These are phyloP conservation scores for Ephemerocybe angulata DNA, from an alignment of 768 basidiomycete genomes.

Conservation along the genomic window DNA sequence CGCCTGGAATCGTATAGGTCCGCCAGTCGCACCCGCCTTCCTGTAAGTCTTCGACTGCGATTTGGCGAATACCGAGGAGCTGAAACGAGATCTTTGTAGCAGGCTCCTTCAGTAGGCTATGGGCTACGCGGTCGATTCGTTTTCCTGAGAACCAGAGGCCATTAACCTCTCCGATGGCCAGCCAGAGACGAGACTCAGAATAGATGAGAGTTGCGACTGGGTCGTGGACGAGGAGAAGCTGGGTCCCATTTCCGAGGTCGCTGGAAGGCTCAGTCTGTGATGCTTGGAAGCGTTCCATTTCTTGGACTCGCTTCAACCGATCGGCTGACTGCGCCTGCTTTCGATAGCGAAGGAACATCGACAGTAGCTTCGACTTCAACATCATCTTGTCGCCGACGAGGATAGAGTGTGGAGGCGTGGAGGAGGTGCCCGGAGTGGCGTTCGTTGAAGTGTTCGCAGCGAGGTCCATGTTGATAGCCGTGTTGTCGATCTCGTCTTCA, in stretches of 20 bases:
- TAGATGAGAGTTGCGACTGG: constrained; percentile 15
- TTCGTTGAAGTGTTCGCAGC: background rate
- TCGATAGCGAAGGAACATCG: background rate
- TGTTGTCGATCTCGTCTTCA: background rate
- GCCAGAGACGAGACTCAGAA: constrained; percentile 13
- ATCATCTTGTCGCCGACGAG: background rate
- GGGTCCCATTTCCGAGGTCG: background rate
- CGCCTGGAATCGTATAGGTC: constrained; percentile 7
- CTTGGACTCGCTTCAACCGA: background rate
- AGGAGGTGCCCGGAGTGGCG: background rate
- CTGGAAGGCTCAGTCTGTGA: background rate
- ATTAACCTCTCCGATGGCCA: constrained; percentile 18
- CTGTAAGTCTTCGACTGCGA: constrained; percentile 17
- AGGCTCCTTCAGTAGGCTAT: constrained; percentile 13
- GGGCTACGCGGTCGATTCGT: constrained; percentile 4
- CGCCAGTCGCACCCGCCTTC: constrained; percentile 16
- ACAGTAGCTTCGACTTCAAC: background rate
- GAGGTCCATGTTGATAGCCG: background rate
- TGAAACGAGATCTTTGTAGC: constrained; percentile 14
- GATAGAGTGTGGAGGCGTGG: constrained; percentile 3
- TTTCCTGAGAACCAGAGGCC: constrained; percentile 8
- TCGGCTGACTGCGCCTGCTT: background rate
- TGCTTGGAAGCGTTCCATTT: background rate
- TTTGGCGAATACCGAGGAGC: constrained; percentile 14
- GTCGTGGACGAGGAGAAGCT: constrained; percentile 7